phyloP scores from a whole-genome alignment of 2,329 filamentous ascomycete genomes.

The Orbilia javanica region DNA sequence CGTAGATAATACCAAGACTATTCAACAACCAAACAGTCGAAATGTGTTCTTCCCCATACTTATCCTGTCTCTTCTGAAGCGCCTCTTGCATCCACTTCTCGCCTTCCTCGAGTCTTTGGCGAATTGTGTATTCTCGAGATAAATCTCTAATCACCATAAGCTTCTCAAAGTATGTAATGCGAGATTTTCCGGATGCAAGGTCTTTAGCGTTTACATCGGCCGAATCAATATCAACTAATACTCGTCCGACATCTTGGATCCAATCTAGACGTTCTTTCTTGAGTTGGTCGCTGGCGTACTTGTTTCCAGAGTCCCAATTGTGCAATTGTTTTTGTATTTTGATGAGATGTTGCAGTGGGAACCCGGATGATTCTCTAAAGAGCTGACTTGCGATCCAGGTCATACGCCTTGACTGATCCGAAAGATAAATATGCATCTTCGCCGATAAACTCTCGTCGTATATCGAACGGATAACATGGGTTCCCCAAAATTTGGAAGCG shows the following conservation, averaged over 20 bases:
- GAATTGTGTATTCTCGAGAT: slow-evolving; percentile 54
- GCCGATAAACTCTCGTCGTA: slow-evolving; percentile 19
- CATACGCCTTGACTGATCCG: slow-evolving; percentile 20
- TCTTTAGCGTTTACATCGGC: slow-evolving; percentile 8
- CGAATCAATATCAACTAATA: slow-evolving; percentile 40
- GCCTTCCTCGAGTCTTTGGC: slow-evolving; percentile 35
- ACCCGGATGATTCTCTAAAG: slow-evolving; percentile 41
- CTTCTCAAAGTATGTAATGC: slow-evolving; percentile 56
- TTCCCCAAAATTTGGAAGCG: slow-evolving; percentile 38
- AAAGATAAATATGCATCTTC: slow-evolving; percentile 46
- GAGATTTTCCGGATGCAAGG: not conserved
- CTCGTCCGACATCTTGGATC: slow-evolving; percentile 33
- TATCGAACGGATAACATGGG: slow-evolving; percentile 22
- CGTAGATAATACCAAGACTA: slow-evolving; percentile 57
- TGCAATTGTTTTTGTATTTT: slow-evolving; percentile 45
- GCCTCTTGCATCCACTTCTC: slow-evolving; percentile 43
- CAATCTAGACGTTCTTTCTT: slow-evolving; percentile 43
- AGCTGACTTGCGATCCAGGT: slow-evolving; percentile 40
- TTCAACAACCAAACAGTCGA: slow-evolving; percentile 56
- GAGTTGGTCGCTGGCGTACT: not conserved
- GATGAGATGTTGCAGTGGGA: slow-evolving; percentile 41
- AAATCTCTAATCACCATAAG: slow-evolving; percentile 59
- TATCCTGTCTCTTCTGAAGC: slow-evolving; percentile 16
- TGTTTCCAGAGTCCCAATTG: slow-evolving; percentile 14
- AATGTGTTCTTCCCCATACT: slow-evolving; percentile 22